These are phyloP conservation scores for Lachnellula subtilissima DNA, from an alignment of 2,329 filamentous ascomycete species.

Conservation along the genomic window DNA sequence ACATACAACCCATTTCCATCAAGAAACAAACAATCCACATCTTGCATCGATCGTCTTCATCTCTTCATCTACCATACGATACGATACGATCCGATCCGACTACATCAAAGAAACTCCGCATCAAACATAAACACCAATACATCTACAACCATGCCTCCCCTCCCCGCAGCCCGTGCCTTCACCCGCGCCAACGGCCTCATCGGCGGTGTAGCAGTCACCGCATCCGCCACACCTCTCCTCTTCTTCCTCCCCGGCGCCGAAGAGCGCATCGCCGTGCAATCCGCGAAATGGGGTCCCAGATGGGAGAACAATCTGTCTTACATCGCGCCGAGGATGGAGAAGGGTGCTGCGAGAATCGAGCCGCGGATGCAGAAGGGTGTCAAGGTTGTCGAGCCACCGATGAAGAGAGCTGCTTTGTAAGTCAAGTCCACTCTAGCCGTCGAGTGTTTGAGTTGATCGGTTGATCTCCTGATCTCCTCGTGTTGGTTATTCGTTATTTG, in stretches of 20 bases:
- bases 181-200: slow-evolving; percentile 10
- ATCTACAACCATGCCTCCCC: slow-evolving; percentile 1
- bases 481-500: not conserved
- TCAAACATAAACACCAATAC: not conserved
- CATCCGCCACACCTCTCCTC: slow-evolving; percentile 18
- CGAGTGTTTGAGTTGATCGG: not conserved
- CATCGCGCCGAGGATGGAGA: slow-evolving; percentile 7
- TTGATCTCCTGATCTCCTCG: not conserved
- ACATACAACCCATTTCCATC: too few species aligned
- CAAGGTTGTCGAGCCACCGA: slow-evolving; percentile 18
- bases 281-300: slow-evolving; percentile 22
- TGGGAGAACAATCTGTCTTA: slow-evolving; percentile 19
- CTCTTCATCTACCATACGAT: too few species aligned
- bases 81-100: too few species aligned
- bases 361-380: slow-evolving; percentile 13
- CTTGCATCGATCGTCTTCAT: too few species aligned
- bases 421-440: not conserved
- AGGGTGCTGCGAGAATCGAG: slow-evolving; percentile 13
- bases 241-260: slow-evolving; percentile 21
- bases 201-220: slow-evolving; percentile 13
- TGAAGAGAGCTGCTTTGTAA: slow-evolving; percentile 23
- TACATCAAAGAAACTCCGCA: not conserved
- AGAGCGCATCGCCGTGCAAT: slow-evolving; percentile 20
- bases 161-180: slow-evolving; percentile 8
- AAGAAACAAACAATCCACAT: too few species aligned